Base-by-base conservation (phyloP, 305 asterid species). In the Ajuga reptans region DNA sequence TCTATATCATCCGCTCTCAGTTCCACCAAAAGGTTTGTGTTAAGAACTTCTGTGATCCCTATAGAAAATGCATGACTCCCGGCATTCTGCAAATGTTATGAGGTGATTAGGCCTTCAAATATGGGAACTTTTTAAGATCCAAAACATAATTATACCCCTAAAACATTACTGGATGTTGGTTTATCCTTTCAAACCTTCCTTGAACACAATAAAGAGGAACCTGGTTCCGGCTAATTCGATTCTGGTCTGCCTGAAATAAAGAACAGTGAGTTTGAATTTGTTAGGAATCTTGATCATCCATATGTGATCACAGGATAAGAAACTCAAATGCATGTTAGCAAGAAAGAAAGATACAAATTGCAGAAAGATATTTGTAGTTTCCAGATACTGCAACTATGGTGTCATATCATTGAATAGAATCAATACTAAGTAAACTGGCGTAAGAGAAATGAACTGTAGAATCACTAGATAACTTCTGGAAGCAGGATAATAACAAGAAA, bases 121-220 rank as follows among this genome's bases (percentile, higher is more conserved):
- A 72, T 17, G 51, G 9, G 36, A 36, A 72, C 12, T 50, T 9
- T 46, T 21, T 47, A 67, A 47, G 64, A 53, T 74, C 36, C 33
- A 68, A 79, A 77, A 69, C n/a, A 49, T 62, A 69, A 36, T 36
- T 54, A 76, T 69, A 45, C 49, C 50, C 50, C 63, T 14, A 73
- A 74, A 72, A 78, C 96, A 39, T 86, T 85, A 89, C 98, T 88
- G 98, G 98, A 83, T 89, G 98, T 74, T 88, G 91, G 77, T 89
- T 92, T 80, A 92, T 89, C 82, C 98, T 82, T 77, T 86, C 95
- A 82, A 87, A 89, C 87, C 95, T 86, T 83, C 98, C 96, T 75
- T 85, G 93, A 63, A 85, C 91, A 62, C 89, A 74, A 79, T 90
- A 92, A 49, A 88, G 90, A 29, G 98, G 98, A 78, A 88, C 92